Evolutionary conservation across 108 stramenopile genomes (phyloP), one percentile per base, ranked within the genome.

Genomic region (Cyclotella atomus): DNA sequence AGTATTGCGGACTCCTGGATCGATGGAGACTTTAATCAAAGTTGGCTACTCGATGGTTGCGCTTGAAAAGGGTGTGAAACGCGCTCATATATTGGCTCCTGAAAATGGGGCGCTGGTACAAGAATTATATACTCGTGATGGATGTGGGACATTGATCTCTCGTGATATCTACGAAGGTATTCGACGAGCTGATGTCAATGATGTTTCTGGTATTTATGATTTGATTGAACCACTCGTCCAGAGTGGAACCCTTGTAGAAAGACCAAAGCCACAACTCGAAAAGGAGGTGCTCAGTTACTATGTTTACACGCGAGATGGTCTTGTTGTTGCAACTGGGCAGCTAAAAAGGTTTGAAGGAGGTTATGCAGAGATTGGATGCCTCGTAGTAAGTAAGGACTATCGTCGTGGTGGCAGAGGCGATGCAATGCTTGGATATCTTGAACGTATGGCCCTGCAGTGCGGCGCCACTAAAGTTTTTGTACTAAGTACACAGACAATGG

Each of bases 111-210:
- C 89, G 5, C 81, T 98, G 19, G 81, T 97, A 21, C 92, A 97
- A 73, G 98, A 98, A 73, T 77, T 98, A n/a, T 98, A 91, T 81
- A 98, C 98, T 4, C 88, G 95, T 21, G 98, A 98, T 81, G 98
- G 98, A 27, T 77, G 86, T 29, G 98, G 97, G 9, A 91, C 95
- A 9, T 86, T 98, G 49, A 91, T 98, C 52, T 91, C 88, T 17
- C 84, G 95, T 23, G 98, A 98, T 79, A 68, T 97, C 21, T 98
- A 98, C 57, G 98, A 98, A 64, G 97, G 96, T 9, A 98, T 98
- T 44, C 86, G 91, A 5, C 75, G 75, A 17, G 98, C 98, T 0
- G 83, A 82, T 59, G 89, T 94, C 28, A 75, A 84, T 59, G 97
- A 98, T 74, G 88, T 97, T 17, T 85, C 80, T 21, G 94, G 78